A percentile compares a stretch with the other conserved stretches of the same genome.
phyloP scores from a whole-genome alignment of 495 filamentous ascomycete species.

The Penicillium turbatum region DNA sequence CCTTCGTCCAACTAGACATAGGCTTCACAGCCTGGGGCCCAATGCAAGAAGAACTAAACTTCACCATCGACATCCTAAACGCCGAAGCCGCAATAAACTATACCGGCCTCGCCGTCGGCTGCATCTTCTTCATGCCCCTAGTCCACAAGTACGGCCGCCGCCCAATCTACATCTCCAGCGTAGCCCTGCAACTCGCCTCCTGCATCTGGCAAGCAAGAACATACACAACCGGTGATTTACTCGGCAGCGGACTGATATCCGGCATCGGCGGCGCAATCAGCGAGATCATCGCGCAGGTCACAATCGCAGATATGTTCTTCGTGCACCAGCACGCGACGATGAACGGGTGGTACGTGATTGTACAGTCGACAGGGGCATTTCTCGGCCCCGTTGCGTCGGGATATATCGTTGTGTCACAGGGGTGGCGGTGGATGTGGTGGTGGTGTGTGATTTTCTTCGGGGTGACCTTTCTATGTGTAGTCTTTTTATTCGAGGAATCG shows the following conservation, averaged over 20 bases:
- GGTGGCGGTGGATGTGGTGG: slow-evolving; percentile 53
- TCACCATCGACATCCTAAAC: slow-evolving; percentile 35
- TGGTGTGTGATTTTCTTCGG: slow-evolving; percentile 46
- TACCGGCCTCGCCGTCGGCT: slow-evolving; percentile 36
- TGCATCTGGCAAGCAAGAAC: slow-evolving; percentile 38
- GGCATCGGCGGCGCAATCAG: slow-evolving; percentile 37
- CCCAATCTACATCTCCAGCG: slow-evolving; percentile 40
- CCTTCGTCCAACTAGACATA: slow-evolving; percentile 36
- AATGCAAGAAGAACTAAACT: slow-evolving; percentile 35
- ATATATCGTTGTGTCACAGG: slow-evolving; percentile 39
- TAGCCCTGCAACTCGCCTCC: slow-evolving; percentile 28
- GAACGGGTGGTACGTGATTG: slow-evolving; percentile 39
- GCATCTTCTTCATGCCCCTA: slow-evolving; percentile 43
- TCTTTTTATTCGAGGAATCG: slow-evolving; percentile 44
- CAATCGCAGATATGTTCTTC: slow-evolving; percentile 47
- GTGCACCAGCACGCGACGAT: slow-evolving; percentile 43
- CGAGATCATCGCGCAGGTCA: slow-evolving; percentile 45
- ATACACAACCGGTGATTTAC: slow-evolving; percentile 28
- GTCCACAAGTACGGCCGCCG: slow-evolving; percentile 45
- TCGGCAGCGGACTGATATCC: slow-evolving; percentile 30
- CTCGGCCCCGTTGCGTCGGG: slow-evolving; percentile 44
- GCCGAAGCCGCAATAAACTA: slow-evolving; percentile 34
- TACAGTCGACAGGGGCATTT: slow-evolving; percentile 28
- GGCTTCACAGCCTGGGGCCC: slow-evolving; percentile 40
- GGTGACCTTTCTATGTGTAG: slow-evolving; percentile 29